Percentiles rank a stretch among this genome's conserved stretches.
Conservation (phyloP, 2,329 filamentous ascomycete genomes). For the Proliferodiscus dingleyae region DNA sequence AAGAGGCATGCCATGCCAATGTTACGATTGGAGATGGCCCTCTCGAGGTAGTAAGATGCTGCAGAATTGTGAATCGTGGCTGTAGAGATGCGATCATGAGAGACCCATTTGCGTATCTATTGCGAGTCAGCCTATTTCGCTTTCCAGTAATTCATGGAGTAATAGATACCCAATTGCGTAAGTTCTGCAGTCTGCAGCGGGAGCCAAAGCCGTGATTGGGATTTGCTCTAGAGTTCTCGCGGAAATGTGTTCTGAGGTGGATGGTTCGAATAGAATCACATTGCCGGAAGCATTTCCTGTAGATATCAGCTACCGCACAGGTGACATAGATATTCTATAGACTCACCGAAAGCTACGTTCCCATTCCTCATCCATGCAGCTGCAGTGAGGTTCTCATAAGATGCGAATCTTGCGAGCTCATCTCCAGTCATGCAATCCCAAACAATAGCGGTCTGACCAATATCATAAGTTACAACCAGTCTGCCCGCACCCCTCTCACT, state of each 20-base stretch:
- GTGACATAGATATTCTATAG: constrained; percentile 2
- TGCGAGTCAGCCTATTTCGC: constrained; percentile 12
- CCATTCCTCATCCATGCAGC: constrained; percentile 97
- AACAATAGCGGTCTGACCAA: constrained; percentile 84
- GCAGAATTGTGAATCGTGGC: constrained; percentile 87
- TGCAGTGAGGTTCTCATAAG: constrained; percentile 79
- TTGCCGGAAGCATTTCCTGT: constrained; percentile 87
- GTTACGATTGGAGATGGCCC: constrained; percentile 82
- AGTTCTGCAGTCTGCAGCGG: constrained; percentile 82
- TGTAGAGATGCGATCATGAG: constrained; percentile 85
- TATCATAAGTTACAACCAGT: constrained; percentile 89
- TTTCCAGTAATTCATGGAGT: constrained; percentile 5
- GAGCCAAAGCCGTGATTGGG: constrained; percentile 88
- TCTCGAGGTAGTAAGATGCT: constrained; percentile 81
- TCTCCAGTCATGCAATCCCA: constrained; percentile 94
- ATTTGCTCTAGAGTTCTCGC: constrained; percentile 87
- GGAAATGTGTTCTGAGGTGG: constrained; percentile 87
- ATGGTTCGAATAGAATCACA: constrained; percentile 89
- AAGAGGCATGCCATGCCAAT: constrained; percentile 93
- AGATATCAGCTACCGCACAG: constrained; percentile 16
- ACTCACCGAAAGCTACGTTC: constrained; percentile 89
- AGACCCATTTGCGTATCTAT: constrained; percentile 89
- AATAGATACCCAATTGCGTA: constrained; percentile 82
- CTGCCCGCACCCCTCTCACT: constrained; percentile 82
- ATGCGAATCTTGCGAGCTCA: constrained; percentile 86